Conservation (phyloP, 805 yeast genomes). For the Candida cerambycidarum region DNA sequence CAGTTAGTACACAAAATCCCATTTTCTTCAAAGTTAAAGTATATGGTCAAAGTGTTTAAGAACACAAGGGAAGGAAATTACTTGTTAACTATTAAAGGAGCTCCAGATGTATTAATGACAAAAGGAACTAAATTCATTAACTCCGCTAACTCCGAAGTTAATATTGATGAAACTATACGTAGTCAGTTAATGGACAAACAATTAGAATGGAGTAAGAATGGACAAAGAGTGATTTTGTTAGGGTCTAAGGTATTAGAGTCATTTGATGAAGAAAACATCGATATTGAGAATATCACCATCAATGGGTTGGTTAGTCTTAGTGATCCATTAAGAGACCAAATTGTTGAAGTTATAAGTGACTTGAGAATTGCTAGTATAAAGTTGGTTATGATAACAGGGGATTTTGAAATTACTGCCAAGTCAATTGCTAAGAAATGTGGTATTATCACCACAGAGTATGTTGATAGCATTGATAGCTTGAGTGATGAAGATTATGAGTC, state of each 20-base stretch:
- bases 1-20: conserved; percentile 24
- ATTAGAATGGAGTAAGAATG: conserved; percentile 33
- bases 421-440: conserved; percentile 49
- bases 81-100: conserved; percentile 40
- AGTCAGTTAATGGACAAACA: conserved; percentile 26
- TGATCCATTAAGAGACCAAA: conserved; percentile 43
- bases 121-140: background rate
- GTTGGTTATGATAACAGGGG: conserved; percentile 51
- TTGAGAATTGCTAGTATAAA: conserved; percentile 42
- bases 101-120: conserved; percentile 42
- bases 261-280: conserved; percentile 13
- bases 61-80: conserved; percentile 9
- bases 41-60: conserved; percentile 35
- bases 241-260: conserved; percentile 24
- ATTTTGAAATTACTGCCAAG: conserved; percentile 50
- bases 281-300: conserved; percentile 16
- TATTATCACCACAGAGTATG: conserved; percentile 24
- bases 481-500: background rate
- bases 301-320: conserved; percentile 42
- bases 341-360: conserved; percentile 29
- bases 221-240: conserved; percentile 34
- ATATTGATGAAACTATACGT: conserved; percentile 6
- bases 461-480: conserved; percentile 18
- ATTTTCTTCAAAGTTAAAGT: conserved; percentile 49
- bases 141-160: conserved; percentile 11